Base-by-base conservation (phyloP, 352 stramenopile species). In the Phytophthora rubi region DNA sequence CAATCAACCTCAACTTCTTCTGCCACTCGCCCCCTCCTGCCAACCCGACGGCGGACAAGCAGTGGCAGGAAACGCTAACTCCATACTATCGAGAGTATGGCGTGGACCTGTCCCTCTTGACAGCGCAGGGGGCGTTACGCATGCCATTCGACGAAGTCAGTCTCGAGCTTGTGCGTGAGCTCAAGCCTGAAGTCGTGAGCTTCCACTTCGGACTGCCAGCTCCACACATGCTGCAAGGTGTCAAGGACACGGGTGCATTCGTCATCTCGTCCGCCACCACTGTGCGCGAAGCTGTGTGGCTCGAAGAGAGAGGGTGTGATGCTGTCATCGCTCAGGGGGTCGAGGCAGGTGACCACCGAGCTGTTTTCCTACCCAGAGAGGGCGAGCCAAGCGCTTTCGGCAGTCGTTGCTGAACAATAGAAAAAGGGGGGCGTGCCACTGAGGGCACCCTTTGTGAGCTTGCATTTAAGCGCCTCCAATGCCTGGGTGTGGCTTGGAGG, bases 1-100 rank as follows among this genome's bases (percentile, higher is more conserved):
- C 75, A 4, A 75, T 91, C 55, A 90, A 89, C 65, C 73, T 82
- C 60, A 91, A 90, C 42, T 79, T 91, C 69, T 91, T 90, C 73
- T 88, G 81, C 62, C 71, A 88, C 39, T 51, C 66, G 12, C 52
- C 71, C 1, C 57, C 70, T 33, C 9, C 60, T 51, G 53, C 44
- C 18, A 65, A 73, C 12, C 6, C 47, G 1, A 59, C 77, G 18
- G 32, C 57, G 0, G 63, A 69, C 26, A 59, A 63, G 30, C 60
- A 68, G 30, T 90, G 82, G 82, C 56, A 85, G 16, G 52, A 74
- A 2, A 72, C 75, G 15, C 53, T 88, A 7, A 32, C 53, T 16
- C 80, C 79, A 28, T 69, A 86, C 32, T 86, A 86, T 42, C 44
- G 47, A 55, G 70, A 84, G 44, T 73, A 83, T 32, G 63, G 52